phyloP scores from a whole-genome alignment of 768 basidiomycete genomes.

The Xerocomellus intermedius region DNA sequence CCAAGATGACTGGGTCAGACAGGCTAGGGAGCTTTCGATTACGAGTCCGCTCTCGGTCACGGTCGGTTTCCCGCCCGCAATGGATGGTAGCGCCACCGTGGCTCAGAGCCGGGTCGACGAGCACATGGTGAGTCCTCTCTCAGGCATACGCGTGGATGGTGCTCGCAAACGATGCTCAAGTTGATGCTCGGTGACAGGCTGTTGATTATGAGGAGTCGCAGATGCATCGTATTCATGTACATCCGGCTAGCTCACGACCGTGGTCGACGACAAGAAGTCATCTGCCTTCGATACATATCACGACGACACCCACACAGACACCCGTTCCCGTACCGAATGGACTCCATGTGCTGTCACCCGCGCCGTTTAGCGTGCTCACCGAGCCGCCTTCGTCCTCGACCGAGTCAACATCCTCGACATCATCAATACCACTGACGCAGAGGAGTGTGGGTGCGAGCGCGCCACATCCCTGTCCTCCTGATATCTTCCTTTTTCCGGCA shows the following conservation, averaged over 20 bases:
- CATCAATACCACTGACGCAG: slow-evolving; percentile 7
- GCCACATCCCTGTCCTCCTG: slow-evolving; percentile 18
- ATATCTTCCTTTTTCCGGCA: slow-evolving; percentile 29
- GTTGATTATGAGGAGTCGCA: slow-evolving; percentile 25
- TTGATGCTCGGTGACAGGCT: slow-evolving; percentile 14
- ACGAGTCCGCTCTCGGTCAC: slow-evolving; percentile 23
- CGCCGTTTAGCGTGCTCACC: slow-evolving; percentile 28
- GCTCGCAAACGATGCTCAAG: slow-evolving; percentile 8
- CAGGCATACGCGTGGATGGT: not conserved
- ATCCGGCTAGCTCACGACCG: slow-evolving; percentile 10
- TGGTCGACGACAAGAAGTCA: slow-evolving; percentile 16
- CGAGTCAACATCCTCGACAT: slow-evolving; percentile 15
- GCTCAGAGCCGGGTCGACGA: slow-evolving; percentile 36
- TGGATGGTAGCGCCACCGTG: not conserved
- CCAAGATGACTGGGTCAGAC: slow-evolving; percentile 76
- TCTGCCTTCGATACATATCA: slow-evolving; percentile 26
- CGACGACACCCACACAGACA: slow-evolving; percentile 10
- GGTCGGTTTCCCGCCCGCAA: slow-evolving; percentile 7
- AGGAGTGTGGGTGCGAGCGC: not conserved
- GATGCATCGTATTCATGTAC: slow-evolving; percentile 8
- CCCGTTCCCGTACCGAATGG: not conserved
- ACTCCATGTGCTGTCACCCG: slow-evolving; percentile 12
- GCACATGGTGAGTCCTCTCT: slow-evolving; percentile 41
- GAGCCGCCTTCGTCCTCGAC: slow-evolving; percentile 24
- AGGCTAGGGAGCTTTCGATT: slow-evolving; percentile 66